A percentile compares a stretch with the other conserved stretches of the same genome.
These are phyloP conservation scores for Arabidopsis arenosa DNA, from an alignment of 345 rosid species.

Conservation along the genomic window DNA sequence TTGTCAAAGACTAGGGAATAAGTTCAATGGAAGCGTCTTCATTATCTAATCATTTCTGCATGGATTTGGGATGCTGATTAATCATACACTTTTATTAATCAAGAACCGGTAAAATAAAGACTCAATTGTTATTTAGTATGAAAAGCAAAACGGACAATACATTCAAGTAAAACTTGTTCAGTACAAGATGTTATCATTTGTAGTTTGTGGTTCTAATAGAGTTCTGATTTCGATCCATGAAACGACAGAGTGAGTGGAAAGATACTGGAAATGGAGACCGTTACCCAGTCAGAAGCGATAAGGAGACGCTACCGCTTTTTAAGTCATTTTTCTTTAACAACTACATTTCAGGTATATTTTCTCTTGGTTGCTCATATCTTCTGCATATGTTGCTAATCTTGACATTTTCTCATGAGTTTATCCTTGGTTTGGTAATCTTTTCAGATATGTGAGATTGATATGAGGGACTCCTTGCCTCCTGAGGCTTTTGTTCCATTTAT, in stretches of 20 bases:
- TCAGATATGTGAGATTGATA: slow-evolving; percentile 94
- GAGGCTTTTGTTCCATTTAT: slow-evolving; percentile 75
- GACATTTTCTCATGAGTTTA: slow-evolving; percentile 5
- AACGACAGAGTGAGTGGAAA: slow-evolving; percentile 74
- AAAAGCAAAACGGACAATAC: slow-evolving; percentile 7
- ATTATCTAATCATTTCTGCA: slow-evolving; percentile 8
- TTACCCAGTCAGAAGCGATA: slow-evolving; percentile 83
- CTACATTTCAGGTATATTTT: slow-evolving; percentile 72
- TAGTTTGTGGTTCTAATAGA: slow-evolving; percentile 2
- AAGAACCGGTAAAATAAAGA: not conserved
- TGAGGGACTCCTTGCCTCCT: slow-evolving; percentile 68
- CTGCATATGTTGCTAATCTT: not conserved
- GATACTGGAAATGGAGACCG: slow-evolving; percentile 82
- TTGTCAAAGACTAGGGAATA: slow-evolving; percentile 1
- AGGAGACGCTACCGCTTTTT: slow-evolving; percentile 87
- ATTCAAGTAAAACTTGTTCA: not conserved
- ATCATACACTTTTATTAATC: too few relatives aligned
- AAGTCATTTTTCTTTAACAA: slow-evolving; percentile 92
- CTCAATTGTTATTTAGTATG: not conserved
- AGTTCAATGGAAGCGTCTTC: slow-evolving; percentile 4
- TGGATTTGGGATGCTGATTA: slow-evolving; percentile 2
- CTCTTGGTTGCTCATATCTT: not conserved
- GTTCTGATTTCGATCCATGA: slow-evolving; percentile 23
- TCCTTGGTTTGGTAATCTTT: slow-evolving; percentile 22
- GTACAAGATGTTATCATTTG: slow-evolving; percentile 3